Base-by-base conservation (phyloP, 1,284 basidiomycete species). In the Mycena citricolor region DNA sequence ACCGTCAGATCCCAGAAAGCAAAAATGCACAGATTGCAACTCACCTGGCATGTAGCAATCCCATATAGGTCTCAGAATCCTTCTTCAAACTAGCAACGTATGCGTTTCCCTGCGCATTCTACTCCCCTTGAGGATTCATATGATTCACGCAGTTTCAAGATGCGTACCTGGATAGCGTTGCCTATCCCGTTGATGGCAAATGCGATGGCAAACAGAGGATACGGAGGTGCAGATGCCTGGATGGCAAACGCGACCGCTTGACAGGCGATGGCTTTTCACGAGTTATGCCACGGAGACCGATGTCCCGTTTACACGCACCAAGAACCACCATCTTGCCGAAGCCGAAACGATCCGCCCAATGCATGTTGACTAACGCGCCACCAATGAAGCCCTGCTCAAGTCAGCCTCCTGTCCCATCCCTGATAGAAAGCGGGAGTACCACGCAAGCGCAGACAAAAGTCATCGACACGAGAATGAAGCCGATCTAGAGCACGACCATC, bases 131-230 rank as follows among this genome's bases (percentile, higher is more conserved):
- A 26, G 28, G 14, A 19, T 21, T 39, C 11, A 25, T 10, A 38
- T 19, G 21, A 12, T 29, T 36, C n/a, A 29, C 4, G 10, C 8
- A n/a, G 19, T 8, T 8, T n/a, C 17, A 7, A 28, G 36, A 20
- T 11, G 49, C 61, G 34, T 52, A 75, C 77, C 57, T 77, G 74
- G 19, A 81, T 56, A 5, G 76, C 70, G 32, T 80, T 62, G 1
- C 81, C 83, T 14, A 81, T 72, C 1, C 86, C 86, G 42, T 76
- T 78, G 44, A 86, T 66, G 4, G 68, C 57, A 55, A 74, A 88
- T 0, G 76, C 74, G 32, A 81, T 56, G 32, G 81, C 74, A 56
- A 86, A 81, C 4, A 81, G 66, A 0, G 83, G 80, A 59, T 83
- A 90, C 0, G 86, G 86, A 3, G 76, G 73, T 2, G 75, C 81